Evolutionary conservation across 1,284 basidiomycete species (phyloP), one percentile per base, ranked within the genome.

Genomic region (Rhodofomes roseus): DNA sequence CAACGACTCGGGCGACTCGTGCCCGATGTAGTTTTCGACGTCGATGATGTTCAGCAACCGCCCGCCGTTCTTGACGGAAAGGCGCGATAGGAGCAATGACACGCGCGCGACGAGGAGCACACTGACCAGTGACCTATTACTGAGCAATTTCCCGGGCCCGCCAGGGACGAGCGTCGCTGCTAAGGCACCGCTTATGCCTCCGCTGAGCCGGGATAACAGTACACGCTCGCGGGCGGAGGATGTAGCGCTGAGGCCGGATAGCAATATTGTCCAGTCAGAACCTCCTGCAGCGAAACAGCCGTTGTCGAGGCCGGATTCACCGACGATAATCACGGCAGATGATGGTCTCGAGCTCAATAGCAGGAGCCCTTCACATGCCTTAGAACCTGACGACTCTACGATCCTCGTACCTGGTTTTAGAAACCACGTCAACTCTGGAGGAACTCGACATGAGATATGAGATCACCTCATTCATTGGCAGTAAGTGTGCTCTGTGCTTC

Each of bases 401-500:
- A 68, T 59, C 23, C 60, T 50, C 41, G 11, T 51, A 18, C 18
- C 48, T 18, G 31, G 31, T 55, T 64, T 65, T 18, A 57, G 63
- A 18, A 41, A 59, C 22, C 70, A 67, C 43, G 67, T 74, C 51
- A 75, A 77, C 55, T 84, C 83, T 20, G 73, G 70, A 22, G 83
- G 77, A 16, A 86, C 81, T 0, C 83, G n/a, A n/a, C n/a, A n/a
- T n/a, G n/a, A n/a, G 82, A 62, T 89, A 85, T 63, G 87, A 90
- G 63, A 85, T 90, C 25, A 90, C 88, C 23, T 90, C 89, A 2
- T 90, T 90, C 68, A 88, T 90, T 63, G 84, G 81, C 61, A 79
- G 87, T 89, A 63, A 71, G 82, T 71, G 1, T 9, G 9, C 23
- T 46, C 8, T 20, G 29, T n/a, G 40, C 23, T 14, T 27, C 16